Evolutionary conservation across 2,329 filamentous ascomycete genomes (phyloP), one percentile per base, ranked within the genome.

Genomic region (Nannizzia gypsea): DNA sequence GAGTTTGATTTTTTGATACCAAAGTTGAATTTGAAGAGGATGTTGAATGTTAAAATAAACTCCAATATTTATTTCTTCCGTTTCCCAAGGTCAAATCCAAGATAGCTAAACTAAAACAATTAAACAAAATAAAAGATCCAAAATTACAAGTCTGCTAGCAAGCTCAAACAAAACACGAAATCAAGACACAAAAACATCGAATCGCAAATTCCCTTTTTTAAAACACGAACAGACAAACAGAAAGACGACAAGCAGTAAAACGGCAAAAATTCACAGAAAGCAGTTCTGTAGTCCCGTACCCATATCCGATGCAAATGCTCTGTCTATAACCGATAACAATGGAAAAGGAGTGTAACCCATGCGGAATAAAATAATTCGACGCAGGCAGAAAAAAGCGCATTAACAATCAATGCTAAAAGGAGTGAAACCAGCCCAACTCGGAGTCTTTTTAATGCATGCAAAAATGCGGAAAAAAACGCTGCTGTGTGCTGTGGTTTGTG

Each of bases 261-360:
- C 15, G n/a, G n/a, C 26, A 26, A 56, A 31, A 56, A 46, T 31
- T 48, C 50, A 22, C 52, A 44, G 38, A 60, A 22, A 20, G 20
- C 60, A 46, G 31, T 61, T 52, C 57, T 46, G 50, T 56, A 46
- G 54, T 60, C 63, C 60, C 57, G 50, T 55, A 56, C 58, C 62
- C 61, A 64, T 42, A 62, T 62, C 60, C 63, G 61, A 62, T 63
- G 62, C 62, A 63, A 46, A 64, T 63, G 63, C 63, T 46, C 63
- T 52, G 17, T 52, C 48, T 60, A 61, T 57, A 55, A 46, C 44
- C 26, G 48, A 58, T 56, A 36, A 26, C 48, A 52, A 52, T 42
- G 15, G 20, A 59, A 54, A 61, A 59, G 55, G 61, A 63, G 34
- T 63, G 61, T 58, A 52, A 38, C 50, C 38, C 46, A 57, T 61